Evolutionary conservation across 108 stramenopile genomes (phyloP), one percentile per base, ranked within the genome.

Genomic region (Skeletonema marinoi): DNA sequence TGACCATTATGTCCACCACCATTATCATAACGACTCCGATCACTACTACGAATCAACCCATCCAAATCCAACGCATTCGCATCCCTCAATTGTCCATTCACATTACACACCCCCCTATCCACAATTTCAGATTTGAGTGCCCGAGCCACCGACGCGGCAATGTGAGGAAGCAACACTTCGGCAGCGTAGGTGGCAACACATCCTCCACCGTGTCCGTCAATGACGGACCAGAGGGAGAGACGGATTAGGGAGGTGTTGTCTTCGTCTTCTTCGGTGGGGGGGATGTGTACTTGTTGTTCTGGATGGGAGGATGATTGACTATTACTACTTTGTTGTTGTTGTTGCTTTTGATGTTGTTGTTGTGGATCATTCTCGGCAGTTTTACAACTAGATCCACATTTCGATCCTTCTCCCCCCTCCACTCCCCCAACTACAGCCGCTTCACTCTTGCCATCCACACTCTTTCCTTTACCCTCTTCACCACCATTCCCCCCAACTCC

Each of bases 161-260:
- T 83, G 66, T 92, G 91, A 9, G 93, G 93, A 92, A 66, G 4
- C n/a, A 94, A 70, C 4, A 92, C 87, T 56, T 89, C 87, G 29
- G 88, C 88, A 7, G 90, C 90, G 67, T 91, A 91, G 66, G 89
- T 88, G 46, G 93, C 93, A 4, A 94, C 91, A 61, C 88, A 88
- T 61, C 90, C 91, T 54, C 93, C 93, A 1, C 93, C 93, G 38
- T 94, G 93, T n/a, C 93, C 93, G 77, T 94, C 93, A 58, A 94
- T 89, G 67, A 94, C 93, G 30, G 87, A 85, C 91, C 91, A 94
- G 29, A 94, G 69, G 51, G 88, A 89, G 3, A 94, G 62, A 19
- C 93, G 85, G 59, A 94, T 86, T 19, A 92, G 60, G 31, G 82
- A 78, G 4, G 71, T 78, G 51, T 78, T 79, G 19, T 83, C 82